These are phyloP conservation scores for Clitoria ternatea DNA, from an alignment of 306 rosid genomes.

Conservation along the genomic window DNA sequence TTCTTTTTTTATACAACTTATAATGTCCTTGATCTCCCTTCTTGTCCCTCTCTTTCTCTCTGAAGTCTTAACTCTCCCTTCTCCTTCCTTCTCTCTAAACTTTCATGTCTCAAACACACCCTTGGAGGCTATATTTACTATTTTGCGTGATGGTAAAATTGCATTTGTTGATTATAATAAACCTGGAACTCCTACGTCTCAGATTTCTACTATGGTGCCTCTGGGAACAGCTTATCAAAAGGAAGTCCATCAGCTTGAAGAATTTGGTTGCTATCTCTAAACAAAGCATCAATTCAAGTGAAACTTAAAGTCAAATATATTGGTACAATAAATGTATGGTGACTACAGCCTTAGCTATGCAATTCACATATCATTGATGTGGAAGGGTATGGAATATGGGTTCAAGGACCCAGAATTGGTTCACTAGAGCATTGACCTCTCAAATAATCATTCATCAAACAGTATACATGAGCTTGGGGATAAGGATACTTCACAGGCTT, in stretches of 20 bases:
- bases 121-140: too few species aligned
- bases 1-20: too few species aligned
- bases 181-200: too few species aligned
- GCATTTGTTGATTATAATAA: too few species aligned
- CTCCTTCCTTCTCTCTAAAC: too few species aligned
- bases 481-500: neutral
- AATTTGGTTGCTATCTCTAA: neutral
- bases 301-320: neutral
- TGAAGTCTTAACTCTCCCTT: too few species aligned
- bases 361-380: neutral
- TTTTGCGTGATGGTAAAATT: too few species aligned
- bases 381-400: constrained; percentile 7
- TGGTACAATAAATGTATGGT: neutral
- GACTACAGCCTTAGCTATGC: accelerated
- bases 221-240: neutral
- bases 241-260: neutral
- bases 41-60: too few species aligned
- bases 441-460: neutral
- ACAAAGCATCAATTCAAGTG: neutral
- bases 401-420: constrained; percentile 26
- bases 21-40: too few species aligned
- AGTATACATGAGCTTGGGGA: constrained; percentile 11
- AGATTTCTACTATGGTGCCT: too few species aligned
- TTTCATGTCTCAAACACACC: too few species aligned
- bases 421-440: neutral